Conservation (phyloP, 371 early-diverging fungal genomes). For the Rhizopus microsporus region DNA sequence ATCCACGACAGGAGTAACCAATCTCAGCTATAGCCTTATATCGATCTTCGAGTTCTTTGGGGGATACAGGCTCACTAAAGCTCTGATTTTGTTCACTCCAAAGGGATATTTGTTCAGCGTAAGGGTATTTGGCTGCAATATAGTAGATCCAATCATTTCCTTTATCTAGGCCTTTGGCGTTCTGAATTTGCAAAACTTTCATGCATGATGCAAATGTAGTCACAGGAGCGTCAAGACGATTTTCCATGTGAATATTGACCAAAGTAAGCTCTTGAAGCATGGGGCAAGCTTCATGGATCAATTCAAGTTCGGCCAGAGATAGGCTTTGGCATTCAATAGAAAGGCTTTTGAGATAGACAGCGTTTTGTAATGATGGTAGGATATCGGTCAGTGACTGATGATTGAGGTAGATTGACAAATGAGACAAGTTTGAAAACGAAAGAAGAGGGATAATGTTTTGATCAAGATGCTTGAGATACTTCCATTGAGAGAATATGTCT, state of each 20-base stretch:
- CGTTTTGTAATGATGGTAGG: constrained; percentile 4
- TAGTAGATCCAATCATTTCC: constrained; percentile 21
- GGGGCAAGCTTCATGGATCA: constrained; percentile 16
- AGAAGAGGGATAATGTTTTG: not conserved
- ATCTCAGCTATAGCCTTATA: constrained; percentile 11
- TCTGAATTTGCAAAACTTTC: constrained; percentile 4
- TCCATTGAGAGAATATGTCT: constrained; percentile 9
- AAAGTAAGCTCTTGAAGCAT: constrained; percentile 9
- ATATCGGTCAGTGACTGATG: not conserved
- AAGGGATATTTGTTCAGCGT: constrained; percentile 2
- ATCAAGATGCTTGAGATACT: constrained; percentile 12
- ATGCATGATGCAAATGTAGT: not conserved
- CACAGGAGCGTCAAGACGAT: not conserved
- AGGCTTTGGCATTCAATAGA: constrained; percentile 11
- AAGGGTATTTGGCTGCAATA: constrained; percentile 12
- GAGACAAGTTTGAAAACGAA: constrained; percentile 4
- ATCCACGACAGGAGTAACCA: not conserved
- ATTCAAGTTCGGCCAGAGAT: constrained; percentile 15
- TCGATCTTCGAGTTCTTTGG: constrained; percentile 2
- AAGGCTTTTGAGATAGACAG: constrained; percentile 5
- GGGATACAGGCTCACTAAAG: not conserved
- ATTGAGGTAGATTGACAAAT: constrained; percentile 7
- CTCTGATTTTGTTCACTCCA: constrained; percentile 12
- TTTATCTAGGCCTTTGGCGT: constrained; percentile 6
- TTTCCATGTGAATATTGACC: constrained; percentile 4